A percentile compares a stretch with the other conserved stretches of the same genome.
phyloP scores from a whole-genome alignment of 331 rosid species.

The Quercus phellos region DNA sequence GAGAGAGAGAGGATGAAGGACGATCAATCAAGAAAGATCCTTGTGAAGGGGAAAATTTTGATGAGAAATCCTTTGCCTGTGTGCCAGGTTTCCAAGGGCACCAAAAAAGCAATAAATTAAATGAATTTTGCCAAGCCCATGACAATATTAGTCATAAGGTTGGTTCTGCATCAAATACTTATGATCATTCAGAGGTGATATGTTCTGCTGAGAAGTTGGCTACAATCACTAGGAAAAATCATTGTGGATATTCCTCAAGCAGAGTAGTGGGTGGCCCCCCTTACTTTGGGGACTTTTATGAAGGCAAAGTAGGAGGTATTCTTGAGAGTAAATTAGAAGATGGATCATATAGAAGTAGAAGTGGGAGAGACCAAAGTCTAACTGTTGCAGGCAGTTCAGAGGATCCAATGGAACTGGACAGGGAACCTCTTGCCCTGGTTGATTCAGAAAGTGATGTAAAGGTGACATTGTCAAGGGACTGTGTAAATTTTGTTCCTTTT shows the following conservation, averaged over 20 bases:
- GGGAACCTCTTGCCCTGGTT: conserved; percentile 18
- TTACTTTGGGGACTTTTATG: conserved; percentile 24
- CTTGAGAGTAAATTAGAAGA: conserved; percentile 35
- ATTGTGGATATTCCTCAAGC: conserved; percentile 11
- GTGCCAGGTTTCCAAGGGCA: conserved; percentile 26
- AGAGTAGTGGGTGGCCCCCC: conserved; percentile 25
- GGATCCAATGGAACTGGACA: conserved; percentile 24
- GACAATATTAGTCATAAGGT: conserved; percentile 19
- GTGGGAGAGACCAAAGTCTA: conserved; percentile 23
- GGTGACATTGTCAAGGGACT: conserved; percentile 17
- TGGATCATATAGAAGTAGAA: conserved; percentile 19
- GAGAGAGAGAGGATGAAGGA: conserved; percentile 19
- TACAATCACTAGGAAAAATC: background rate
- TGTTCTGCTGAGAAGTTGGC: conserved; percentile 12
- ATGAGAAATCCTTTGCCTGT: conserved; percentile 23
- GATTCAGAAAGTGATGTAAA: conserved; percentile 20
- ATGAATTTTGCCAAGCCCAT: conserved; percentile 11
- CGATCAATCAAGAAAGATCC: conserved; percentile 27
- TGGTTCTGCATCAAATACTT: conserved; percentile 18
- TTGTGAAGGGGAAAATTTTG: conserved; percentile 32
- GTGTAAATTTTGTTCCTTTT: conserved; percentile 1
- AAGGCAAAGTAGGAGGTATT: conserved; percentile 42
- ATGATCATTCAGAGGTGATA: conserved; percentile 6
- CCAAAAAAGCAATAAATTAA: conserved; percentile 34
- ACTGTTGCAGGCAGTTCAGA: conserved; percentile 11